Base-by-base conservation (phyloP, 2,329 filamentous ascomycete genomes). In the Fusarium floridanum region DNA sequence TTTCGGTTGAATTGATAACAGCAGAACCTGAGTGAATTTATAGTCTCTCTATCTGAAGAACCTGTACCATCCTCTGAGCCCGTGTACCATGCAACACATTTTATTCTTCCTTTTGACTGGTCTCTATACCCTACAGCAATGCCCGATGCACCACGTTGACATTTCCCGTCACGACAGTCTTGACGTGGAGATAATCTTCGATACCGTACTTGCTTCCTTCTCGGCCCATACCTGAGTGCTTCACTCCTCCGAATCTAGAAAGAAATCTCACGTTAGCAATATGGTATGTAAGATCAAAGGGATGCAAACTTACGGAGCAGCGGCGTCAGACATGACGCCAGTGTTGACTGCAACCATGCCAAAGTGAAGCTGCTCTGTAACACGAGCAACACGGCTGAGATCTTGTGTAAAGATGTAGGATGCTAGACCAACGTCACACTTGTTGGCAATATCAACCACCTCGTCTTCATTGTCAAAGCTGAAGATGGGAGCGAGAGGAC, bases 331-430 rank as follows among this genome's bases (percentile, higher is more conserved):
- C 17, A 81, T 75, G 24, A 84, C 65, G 16, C 90, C 90, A 2
- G 89, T 91, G 78, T 91, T 91, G 43, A 91, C 87, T 65, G 90
- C 91, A 5, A 93, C 87, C 91, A 93, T 93, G 10, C 91, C 91
- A 1, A 91, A 88, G 69, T 93, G 88, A 53, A 93, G 81, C 4
- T 81, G 84, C 76, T 89, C 87, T 3, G 85, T 82, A 3, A 89
- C 83, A 11, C 86, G 80, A 53, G 62, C 78, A 80, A n/a, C 83
- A 75, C 86, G 77, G 60, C 81, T 79, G 5, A 85, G 66, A 76
- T 87, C 82, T 70, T 80, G 79, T 12, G 84, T 92, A 83, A 91
- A 94, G 84, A 95, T 93, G 83, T 95, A 95, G 0, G 91, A 91
- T 1, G 93, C 93, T 17, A 95, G 86, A 4, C 93, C 93, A 24